Evolutionary conservation across 2,329 filamentous ascomycete genomes (phyloP).

Genomic region (Fusarium abutilonis): DNA sequence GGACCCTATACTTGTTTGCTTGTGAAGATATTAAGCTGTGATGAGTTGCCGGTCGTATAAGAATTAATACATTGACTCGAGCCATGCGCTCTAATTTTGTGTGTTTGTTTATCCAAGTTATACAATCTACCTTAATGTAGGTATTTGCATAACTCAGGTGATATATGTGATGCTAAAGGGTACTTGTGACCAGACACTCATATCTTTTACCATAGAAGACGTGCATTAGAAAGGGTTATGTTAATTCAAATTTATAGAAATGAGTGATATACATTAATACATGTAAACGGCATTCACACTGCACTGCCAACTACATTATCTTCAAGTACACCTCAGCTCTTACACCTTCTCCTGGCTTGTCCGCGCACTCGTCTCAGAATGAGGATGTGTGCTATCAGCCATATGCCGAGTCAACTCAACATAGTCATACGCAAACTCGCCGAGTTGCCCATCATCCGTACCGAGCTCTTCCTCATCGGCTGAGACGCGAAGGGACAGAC

Average conservation of each 20-base stretch:
- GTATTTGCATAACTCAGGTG: too few species aligned
- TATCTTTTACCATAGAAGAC: too few species aligned
- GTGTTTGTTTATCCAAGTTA: neutral
- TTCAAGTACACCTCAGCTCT: neutral
- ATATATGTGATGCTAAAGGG: neutral
- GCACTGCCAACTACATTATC: neutral
- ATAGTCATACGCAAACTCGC: conserved; percentile 86
- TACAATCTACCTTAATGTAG: too few species aligned
- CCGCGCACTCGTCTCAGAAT: conserved; percentile 39
- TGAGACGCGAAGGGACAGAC: conserved; percentile 73
- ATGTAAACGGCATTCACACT: neutral
- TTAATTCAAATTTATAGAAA: conserved; percentile 4
- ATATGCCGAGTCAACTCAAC: conserved; percentile 77
- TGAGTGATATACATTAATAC: neutral
- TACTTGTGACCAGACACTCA: neutral
- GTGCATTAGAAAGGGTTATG: conserved; percentile 22
- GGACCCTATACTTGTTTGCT: neutral
- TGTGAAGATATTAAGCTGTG: neutral
- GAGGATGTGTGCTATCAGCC: conserved; percentile 48
- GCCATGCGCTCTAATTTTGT: too few species aligned
- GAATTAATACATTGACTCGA: neutral
- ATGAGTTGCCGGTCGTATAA: neutral
- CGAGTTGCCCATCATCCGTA: conserved; percentile 78
- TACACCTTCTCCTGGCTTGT: conserved; percentile 48
- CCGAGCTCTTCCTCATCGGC: conserved; percentile 76